Evolutionary conservation across 495 filamentous ascomycete genomes (phyloP).

Genomic region (Mytilinidion resinicola): DNA sequence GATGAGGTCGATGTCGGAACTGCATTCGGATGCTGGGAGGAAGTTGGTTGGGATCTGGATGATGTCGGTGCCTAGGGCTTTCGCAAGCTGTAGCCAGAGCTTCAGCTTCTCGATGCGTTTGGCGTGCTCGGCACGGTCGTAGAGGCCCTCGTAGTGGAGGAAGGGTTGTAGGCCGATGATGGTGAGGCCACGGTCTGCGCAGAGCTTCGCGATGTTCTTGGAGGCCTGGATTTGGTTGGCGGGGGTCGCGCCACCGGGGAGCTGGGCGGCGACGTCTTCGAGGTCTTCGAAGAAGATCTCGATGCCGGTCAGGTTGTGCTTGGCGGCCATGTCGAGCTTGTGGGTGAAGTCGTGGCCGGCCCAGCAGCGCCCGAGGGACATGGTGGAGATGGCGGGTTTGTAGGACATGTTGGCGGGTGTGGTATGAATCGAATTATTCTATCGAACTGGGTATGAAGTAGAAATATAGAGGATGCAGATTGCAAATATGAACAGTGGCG

Average conservation of each 20-base stretch:
- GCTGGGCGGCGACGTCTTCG: slow-evolving; percentile 47
- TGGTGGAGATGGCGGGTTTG: slow-evolving; percentile 46
- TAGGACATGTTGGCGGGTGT: slow-evolving; percentile 28
- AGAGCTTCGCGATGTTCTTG: slow-evolving; percentile 47
- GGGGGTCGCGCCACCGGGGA: slow-evolving; percentile 19
- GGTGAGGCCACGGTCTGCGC: slow-evolving; percentile 50
- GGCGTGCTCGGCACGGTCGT: slow-evolving; percentile 56
- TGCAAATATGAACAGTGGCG: not conserved
- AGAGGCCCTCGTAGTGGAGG: slow-evolving; percentile 69
- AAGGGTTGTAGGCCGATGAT: slow-evolving; percentile 76
- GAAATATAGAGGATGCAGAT: not conserved
- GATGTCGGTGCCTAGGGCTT: slow-evolving; percentile 58
- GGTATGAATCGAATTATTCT: not conserved
- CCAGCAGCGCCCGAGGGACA: slow-evolving; percentile 62
- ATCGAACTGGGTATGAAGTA: not conserved
- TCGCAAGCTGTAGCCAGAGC: slow-evolving; percentile 63
- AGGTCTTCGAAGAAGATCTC: slow-evolving; percentile 82
- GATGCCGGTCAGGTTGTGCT: slow-evolving; percentile 61
- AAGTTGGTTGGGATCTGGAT: slow-evolving; percentile 73
- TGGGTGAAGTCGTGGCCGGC: slow-evolving; percentile 53
- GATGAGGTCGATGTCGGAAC: slow-evolving; percentile 52
- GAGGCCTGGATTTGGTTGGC: slow-evolving; percentile 48
- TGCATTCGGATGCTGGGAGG: slow-evolving; percentile 51
- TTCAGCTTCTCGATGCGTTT: slow-evolving; percentile 55
- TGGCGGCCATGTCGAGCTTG: slow-evolving; percentile 61